Percentiles rank a stretch among this genome's conserved stretches.
phyloP scores from a whole-genome alignment of 768 basidiomycete genomes.

The Boletus tylopilopsis region DNA sequence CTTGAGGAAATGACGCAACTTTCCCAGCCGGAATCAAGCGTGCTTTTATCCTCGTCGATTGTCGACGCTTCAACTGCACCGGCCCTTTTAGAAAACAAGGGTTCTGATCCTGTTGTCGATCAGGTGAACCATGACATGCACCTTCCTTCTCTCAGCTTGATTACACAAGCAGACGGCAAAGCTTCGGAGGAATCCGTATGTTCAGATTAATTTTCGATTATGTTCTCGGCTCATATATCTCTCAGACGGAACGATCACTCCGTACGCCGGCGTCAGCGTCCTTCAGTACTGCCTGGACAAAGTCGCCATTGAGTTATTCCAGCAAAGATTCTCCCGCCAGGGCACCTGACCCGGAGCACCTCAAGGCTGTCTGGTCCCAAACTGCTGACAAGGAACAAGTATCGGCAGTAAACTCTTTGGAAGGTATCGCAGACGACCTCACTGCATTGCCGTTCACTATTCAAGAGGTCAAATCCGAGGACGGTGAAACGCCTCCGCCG shows the following conservation, averaged over 20 bases:
- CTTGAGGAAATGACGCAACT: constrained; percentile 39
- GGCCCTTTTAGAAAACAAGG: constrained; percentile 4
- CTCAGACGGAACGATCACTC: constrained; percentile 42
- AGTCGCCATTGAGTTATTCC: constrained; percentile 47
- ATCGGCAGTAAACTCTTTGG: constrained; percentile 73
- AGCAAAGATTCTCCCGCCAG: constrained; percentile 68
- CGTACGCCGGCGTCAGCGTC: constrained; percentile 43
- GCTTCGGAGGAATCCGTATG: constrained; percentile 54
- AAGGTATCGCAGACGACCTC: constrained; percentile 81
- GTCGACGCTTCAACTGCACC: constrained; percentile 9
- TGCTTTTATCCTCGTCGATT: constrained; percentile 26
- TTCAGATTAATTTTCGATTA: constrained; percentile 6
- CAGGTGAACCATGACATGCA: constrained; percentile 7
- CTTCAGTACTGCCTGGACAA: constrained; percentile 47
- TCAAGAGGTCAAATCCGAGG: constrained; percentile 85
- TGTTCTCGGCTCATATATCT: constrained; percentile 10
- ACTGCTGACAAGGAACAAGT: constrained; percentile 65
- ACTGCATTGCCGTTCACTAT: constrained; percentile 75
- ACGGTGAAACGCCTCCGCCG: constrained; percentile 76
- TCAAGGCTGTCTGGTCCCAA: constrained; percentile 84
- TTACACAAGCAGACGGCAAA: constrained; percentile 43
- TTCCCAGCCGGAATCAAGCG: constrained; percentile 16
- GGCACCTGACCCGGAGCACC: constrained; percentile 75
- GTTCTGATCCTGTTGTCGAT: constrained; percentile 5
- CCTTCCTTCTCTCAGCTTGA: constrained; percentile 19